A percentile compares a stretch with the other conserved stretches of the same genome.
phyloP scores from a whole-genome alignment of 371 early-diverging fungal species.

The Apophysomyces sp. region DNA sequence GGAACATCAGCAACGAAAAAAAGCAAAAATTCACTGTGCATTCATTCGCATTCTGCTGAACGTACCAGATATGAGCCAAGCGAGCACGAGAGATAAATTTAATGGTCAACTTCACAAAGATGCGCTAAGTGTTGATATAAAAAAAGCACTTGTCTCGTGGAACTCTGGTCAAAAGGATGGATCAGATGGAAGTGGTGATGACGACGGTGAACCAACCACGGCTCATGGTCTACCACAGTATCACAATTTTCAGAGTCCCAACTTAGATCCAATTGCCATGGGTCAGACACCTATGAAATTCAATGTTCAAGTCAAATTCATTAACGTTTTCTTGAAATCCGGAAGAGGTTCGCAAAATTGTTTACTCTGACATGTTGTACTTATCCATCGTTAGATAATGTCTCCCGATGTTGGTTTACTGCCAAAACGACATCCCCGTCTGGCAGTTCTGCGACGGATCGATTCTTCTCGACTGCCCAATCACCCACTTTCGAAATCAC shows the following conservation, averaged over 20 bases:
- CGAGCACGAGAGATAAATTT: slow-evolving; percentile 30
- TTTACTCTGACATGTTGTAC: not conserved
- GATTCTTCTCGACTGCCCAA: slow-evolving; percentile 1
- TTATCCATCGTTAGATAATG: slow-evolving; percentile 16
- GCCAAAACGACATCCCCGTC: slow-evolving; percentile 20
- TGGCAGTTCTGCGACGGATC: not conserved
- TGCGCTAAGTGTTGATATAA: slow-evolving; percentile 40
- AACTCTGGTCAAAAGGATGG: slow-evolving; percentile 4
- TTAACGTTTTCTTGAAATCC: slow-evolving; percentile 46
- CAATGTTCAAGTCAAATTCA: slow-evolving; percentile 33
- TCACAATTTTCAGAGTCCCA: not conserved
- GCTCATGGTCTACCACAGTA: not conserved
- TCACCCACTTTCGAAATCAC: slow-evolving; percentile 51
- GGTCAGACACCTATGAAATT: slow-evolving; percentile 22
- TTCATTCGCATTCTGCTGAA: slow-evolving; percentile 42
- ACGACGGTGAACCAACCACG: not conserved
- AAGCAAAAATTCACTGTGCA: slow-evolving; percentile 24
- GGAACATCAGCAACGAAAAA: slow-evolving; percentile 12
- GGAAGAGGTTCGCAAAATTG: slow-evolving; percentile 17
- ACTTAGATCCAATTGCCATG: not conserved
- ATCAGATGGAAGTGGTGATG: not conserved
- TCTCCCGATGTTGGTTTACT: slow-evolving; percentile 44
- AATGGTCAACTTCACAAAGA: slow-evolving; percentile 32
- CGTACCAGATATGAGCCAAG: slow-evolving; percentile 49
- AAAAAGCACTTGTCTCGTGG: slow-evolving; percentile 20